A percentile compares a stretch with the other conserved stretches of the same genome.
Conservation (phyloP, 176 grass and related monocot genomes). For the Thalia dealbata region DNA sequence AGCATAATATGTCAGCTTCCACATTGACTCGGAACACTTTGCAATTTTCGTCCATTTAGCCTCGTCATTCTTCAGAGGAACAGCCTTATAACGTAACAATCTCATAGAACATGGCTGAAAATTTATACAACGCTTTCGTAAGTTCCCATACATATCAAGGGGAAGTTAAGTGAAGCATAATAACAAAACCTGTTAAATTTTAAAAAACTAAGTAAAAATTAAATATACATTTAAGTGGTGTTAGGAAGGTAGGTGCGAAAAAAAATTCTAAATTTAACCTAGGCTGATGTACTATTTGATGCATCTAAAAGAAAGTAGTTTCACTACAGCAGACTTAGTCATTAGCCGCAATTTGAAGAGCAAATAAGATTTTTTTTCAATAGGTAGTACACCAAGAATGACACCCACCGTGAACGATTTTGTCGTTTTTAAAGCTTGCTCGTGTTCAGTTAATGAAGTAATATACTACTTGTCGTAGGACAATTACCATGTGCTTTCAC, state of each 20-base stretch:
- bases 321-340: background rate
- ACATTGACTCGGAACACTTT: constrained; percentile 96
- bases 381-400: too few relatives aligned
- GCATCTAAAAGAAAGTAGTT: background rate
- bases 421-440: too few relatives aligned
- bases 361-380: too few relatives aligned
- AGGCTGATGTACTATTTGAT: background rate
- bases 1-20: constrained; percentile 94
- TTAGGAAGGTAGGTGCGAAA: background rate
- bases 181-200: background rate
- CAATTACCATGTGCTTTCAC: too few relatives aligned
- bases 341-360: too few relatives aligned
- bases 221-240: background rate
- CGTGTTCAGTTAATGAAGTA: too few relatives aligned
- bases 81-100: constrained; percentile 48
- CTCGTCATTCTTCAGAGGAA: constrained; percentile 50
- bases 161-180: constrained; percentile 1
- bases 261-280: background rate
- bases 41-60: constrained; percentile 46
- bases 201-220: background rate
- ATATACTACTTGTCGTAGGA: too few relatives aligned
- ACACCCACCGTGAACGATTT: too few relatives aligned
- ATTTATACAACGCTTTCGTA: background rate
- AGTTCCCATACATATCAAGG: background rate
- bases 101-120: constrained; percentile 66